These are phyloP conservation scores for Jatropha podagrica DNA, from an alignment of 441 rosid genomes.

Conservation along the genomic window DNA sequence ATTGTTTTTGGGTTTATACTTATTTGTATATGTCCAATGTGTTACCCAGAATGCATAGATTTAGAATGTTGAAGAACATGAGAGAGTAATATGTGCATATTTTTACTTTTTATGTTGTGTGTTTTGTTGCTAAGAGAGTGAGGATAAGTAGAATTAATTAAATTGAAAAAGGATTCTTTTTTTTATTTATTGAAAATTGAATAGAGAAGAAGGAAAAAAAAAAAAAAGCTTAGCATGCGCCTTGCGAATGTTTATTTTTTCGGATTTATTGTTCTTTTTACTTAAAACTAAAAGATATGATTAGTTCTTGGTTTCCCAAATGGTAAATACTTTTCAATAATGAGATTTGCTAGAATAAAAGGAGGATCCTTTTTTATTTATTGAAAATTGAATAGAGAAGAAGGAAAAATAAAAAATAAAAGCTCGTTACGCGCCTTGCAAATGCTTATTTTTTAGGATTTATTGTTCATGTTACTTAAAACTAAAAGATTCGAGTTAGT, in stretches of 20 bases:
- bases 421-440: not conserved
- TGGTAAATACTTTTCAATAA: not conserved
- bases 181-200: not conserved
- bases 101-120: not conserved
- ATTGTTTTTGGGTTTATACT: not conserved
- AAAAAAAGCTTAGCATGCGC: not conserved
- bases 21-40: not conserved
- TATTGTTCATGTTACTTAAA: not conserved
- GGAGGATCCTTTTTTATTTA: no score
- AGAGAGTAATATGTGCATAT: not conserved
- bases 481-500: not conserved
- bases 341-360: not conserved
- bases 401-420: not conserved
- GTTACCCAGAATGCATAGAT: slow-evolving; percentile 15
- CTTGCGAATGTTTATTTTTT: not conserved
- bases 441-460: not conserved
- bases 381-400: not conserved
- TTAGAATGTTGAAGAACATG: slow-evolving; percentile 15
- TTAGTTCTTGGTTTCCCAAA: not conserved
- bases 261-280: not conserved
- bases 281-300: not conserved
- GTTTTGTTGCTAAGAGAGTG: slow-evolving; percentile 13
- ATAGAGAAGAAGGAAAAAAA: not conserved
- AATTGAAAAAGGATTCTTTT: not conserved
- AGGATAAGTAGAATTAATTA: slow-evolving; percentile 3